A percentile compares a stretch with the other conserved stretches of the same genome.
Evolutionary conservation across 495 filamentous ascomycete genomes (phyloP).

Genomic region (Trichocladium antarcticum): DNA sequence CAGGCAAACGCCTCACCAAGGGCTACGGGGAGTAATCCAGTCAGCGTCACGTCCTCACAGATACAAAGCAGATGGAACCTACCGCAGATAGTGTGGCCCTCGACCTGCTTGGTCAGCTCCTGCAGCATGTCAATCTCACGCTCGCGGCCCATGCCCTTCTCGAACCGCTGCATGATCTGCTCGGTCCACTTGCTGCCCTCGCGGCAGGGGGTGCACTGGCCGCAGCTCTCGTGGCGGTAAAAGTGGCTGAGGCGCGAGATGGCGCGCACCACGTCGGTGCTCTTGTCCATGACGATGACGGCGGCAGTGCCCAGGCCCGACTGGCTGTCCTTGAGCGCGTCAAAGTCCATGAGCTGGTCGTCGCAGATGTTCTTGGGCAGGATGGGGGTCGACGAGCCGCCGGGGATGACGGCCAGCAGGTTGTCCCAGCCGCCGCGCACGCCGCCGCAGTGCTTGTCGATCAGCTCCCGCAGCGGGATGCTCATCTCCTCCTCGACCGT

Average conservation of each 20-base stretch:
- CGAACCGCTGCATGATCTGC: slow-evolving; percentile 95
- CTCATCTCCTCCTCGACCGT: slow-evolving; percentile 99
- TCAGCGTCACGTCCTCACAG: not conserved
- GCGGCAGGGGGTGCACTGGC: slow-evolving; percentile 95
- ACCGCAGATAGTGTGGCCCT: slow-evolving; percentile 97
- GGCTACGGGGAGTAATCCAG: slow-evolving; percentile 33
- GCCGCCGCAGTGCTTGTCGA: slow-evolving; percentile 95
- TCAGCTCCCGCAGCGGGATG: slow-evolving; percentile 85
- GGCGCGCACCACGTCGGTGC: slow-evolving; percentile 83
- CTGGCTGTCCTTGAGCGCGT: slow-evolving; percentile 94
- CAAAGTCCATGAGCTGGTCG: slow-evolving; percentile 97
- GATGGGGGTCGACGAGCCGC: slow-evolving; percentile 92
- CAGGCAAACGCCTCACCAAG: slow-evolving; percentile 96
- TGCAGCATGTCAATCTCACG: slow-evolving; percentile 99
- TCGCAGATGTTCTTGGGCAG: slow-evolving; percentile 79
- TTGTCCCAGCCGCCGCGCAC: slow-evolving; percentile 98
- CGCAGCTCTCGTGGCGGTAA: slow-evolving; percentile 97
- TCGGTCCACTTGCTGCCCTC: slow-evolving; percentile 97
- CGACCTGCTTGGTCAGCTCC: slow-evolving; percentile 97
- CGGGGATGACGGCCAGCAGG: slow-evolving; percentile 85
- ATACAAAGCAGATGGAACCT: slow-evolving; percentile 22
- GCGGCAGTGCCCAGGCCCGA: slow-evolving; percentile 95
- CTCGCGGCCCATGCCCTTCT: slow-evolving; percentile 74
- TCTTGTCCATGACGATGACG: slow-evolving; percentile 98
- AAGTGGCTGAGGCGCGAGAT: slow-evolving; percentile 89